These are phyloP conservation scores for Candida glucosophila DNA, from an alignment of 1,139 yeast species.

Conservation along the genomic window DNA sequence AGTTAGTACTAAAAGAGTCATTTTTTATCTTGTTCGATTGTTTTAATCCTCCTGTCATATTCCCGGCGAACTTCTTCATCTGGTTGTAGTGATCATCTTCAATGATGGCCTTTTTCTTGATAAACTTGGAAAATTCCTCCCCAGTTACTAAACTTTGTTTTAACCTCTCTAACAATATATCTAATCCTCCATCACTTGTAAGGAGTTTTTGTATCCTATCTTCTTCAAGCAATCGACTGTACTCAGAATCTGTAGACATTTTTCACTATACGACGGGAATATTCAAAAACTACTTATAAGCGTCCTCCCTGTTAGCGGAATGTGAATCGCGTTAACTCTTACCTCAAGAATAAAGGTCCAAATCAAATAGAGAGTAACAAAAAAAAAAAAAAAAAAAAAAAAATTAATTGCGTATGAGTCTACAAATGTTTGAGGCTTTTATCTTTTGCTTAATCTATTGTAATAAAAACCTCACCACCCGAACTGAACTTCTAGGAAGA, in stretches of 20 bases:
- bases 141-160: slow-evolving; percentile 76
- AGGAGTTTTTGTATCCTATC: slow-evolving; percentile 22
- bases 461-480: too few relatives aligned
- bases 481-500: too few relatives aligned
- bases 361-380: too few relatives aligned
- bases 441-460: too few relatives aligned
- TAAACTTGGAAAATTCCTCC: slow-evolving; percentile 73
- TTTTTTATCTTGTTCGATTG: slow-evolving; percentile 41
- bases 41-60: slow-evolving; percentile 46
- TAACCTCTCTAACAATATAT: slow-evolving; percentile 59
- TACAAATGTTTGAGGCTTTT: too few relatives aligned
- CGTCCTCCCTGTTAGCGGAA: too few relatives aligned
- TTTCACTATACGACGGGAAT: neutral
- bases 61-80: slow-evolving; percentile 54
- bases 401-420: too few relatives aligned
- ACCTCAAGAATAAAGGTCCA: too few relatives aligned
- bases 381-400: too few relatives aligned
- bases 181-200: slow-evolving; percentile 41
- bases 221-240: slow-evolving; percentile 16
- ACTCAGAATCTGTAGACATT: slow-evolving; percentile 10
- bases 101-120: slow-evolving; percentile 68
- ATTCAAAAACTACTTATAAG: too few relatives aligned
- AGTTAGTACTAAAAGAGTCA: slow-evolving; percentile 61
- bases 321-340: too few relatives aligned
- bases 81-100: slow-evolving; percentile 78